A percentile compares a stretch with the other conserved stretches of the same genome.
These are phyloP conservation scores for Daucus carota DNA, from an alignment of 129 eudicot genomes.

Conservation along the genomic window DNA sequence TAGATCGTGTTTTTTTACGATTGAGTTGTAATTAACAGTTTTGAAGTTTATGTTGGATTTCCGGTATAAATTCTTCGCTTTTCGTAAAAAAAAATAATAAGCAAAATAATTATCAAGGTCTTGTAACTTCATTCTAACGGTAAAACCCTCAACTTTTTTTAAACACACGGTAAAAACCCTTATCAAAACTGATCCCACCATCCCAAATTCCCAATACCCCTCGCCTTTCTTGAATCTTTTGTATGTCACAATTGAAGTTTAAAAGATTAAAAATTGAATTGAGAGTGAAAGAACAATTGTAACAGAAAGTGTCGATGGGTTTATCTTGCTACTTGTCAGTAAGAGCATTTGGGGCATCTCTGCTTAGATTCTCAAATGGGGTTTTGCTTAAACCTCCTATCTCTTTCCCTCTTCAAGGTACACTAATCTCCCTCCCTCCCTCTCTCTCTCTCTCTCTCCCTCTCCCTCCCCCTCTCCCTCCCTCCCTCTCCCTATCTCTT, in stretches of 20 bases:
- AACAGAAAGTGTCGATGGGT: constrained; percentile 5
- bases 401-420: constrained; percentile 32
- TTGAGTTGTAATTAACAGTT: no score
- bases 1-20: no score
- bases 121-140: neutral
- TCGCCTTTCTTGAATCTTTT: neutral
- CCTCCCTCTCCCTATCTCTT: constrained; percentile 24
- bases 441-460: constrained; percentile 7
- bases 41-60: no score
- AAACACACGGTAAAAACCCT: no score
- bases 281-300: neutral
- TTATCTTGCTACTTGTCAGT: constrained; percentile 22
- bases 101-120: neutral
- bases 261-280: neutral
- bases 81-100: no score
- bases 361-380: constrained; percentile 45
- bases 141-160: neutral
- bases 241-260: neutral
- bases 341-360: constrained; percentile 38
- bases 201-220: no score
- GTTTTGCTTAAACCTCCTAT: constrained; percentile 34
- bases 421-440: constrained; percentile 14
- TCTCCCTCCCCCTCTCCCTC: neutral
- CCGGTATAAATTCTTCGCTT: no score
- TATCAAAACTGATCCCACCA: neutral